Base-by-base conservation (phyloP, 2,329 filamentous ascomycete genomes). In the Aspergillus costaricaensis region DNA sequence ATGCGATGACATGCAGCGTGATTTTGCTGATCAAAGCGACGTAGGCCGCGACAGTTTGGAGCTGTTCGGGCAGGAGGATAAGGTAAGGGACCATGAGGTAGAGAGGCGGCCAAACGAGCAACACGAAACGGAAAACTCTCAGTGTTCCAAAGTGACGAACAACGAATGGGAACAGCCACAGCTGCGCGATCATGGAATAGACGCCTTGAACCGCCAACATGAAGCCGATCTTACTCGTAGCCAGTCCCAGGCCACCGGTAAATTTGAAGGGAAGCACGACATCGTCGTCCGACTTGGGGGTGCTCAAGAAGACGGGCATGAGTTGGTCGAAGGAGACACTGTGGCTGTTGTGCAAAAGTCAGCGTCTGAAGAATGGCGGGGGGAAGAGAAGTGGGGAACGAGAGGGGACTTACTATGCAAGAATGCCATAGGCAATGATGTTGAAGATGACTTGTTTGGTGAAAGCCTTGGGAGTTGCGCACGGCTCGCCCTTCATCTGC, bases 271-370 rank as follows among this genome's bases (percentile, higher is more conserved):
- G 94, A 2, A 96, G 83, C 12, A 83, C 64, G 69, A 81, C 77
- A n/a, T 77, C 68, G 15, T 77, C 74, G 27, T 81, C 64, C 72
- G 85, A 76, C 71, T 83, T 72, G 70, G 83, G 74, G 48, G 91
- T 91, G 75, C 91, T 94, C 72, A 99, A 86, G 68, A 99, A 92
- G 2, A 97, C 91, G 0, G 95, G 94, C 68, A 98, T 88, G 52
- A 98, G 85, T 72, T 96, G 91, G 77, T 99, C 95, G 69, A 96
- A 95, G 0, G 93, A 96, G 78, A 99, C 97, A 12, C 94, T 97
- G 79, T 98, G 94, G 80, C 93, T 96, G 70, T 43, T 63, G 32
- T 36, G 32, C 10, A 36, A 12, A 48, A 73, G 71, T 69, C 54
- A 67, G 67, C 61, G 82, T 67, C 36, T 51, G 49, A n/a, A 27